phyloP scores from a whole-genome alignment of 1,284 basidiomycete genomes.

The Anthracocystis panici-leucophaei region DNA sequence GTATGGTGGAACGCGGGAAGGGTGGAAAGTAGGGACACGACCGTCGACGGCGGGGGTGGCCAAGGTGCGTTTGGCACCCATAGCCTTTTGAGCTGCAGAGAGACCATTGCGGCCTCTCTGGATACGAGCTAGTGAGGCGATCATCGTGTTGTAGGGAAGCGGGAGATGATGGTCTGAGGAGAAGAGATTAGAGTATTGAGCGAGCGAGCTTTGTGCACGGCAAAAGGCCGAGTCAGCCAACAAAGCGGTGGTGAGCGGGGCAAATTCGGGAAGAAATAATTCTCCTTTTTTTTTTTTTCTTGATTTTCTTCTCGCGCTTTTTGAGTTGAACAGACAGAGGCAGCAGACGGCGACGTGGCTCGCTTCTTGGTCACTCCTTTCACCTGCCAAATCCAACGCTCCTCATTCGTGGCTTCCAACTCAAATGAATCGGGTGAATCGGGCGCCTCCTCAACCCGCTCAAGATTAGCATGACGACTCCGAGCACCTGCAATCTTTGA shows the following conservation, averaged over 20 bases:
- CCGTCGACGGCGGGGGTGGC: slow-evolving; percentile 44
- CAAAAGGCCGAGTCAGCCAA: slow-evolving; percentile 22
- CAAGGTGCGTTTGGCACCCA: slow-evolving; percentile 33
- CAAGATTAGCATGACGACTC: no score
- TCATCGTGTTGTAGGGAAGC: slow-evolving; percentile 21
- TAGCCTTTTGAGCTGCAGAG: slow-evolving; percentile 39
- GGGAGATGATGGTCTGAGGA: background rate
- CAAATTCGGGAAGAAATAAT: slow-evolving; percentile 16
- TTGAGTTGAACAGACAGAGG: background rate
- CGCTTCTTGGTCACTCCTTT: background rate
- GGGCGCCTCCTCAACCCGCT: background rate
- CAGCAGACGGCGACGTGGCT: slow-evolving; percentile 16
- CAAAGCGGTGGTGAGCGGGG: slow-evolving; percentile 11
- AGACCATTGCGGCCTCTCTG: slow-evolving; percentile 40
- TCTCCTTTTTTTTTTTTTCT: background rate
- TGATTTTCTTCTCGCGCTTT: no score
- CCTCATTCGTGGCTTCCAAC: slow-evolving; percentile 18
- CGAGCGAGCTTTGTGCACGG: background rate
- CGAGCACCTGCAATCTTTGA: no score
- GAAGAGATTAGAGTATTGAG: background rate
- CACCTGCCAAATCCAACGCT: slow-evolving; percentile 19
- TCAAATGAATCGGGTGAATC: background rate
- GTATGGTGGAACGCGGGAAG: slow-evolving; percentile 80
- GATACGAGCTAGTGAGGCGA: slow-evolving; percentile 46
- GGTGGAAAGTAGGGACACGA: slow-evolving; percentile 57